Conservation (phyloP, 2,329 filamentous ascomycete species). For the Claviceps quebecensis region DNA sequence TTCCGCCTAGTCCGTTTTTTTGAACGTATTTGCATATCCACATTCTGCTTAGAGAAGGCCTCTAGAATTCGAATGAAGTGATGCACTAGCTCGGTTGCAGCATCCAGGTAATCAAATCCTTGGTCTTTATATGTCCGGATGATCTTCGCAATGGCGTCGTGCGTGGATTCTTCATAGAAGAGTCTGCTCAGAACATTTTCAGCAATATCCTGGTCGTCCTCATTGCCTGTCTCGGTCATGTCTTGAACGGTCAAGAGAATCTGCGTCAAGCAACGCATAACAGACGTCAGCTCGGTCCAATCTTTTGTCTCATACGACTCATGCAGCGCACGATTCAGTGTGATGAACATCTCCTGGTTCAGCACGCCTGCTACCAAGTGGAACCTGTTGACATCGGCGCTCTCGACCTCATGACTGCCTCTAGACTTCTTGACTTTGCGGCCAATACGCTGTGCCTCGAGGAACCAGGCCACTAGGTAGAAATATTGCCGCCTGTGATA, state of each 20-base stretch:
- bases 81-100: conserved; percentile 78
- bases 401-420: conserved; percentile 26
- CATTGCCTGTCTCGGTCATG: conserved; percentile 69
- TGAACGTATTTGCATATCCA: conserved; percentile 83
- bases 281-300: conserved; percentile 75
- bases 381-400: conserved; percentile 57
- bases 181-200: conserved; percentile 93
- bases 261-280: conserved; percentile 90
- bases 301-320: conserved; percentile 66
- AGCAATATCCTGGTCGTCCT: conserved; percentile 95
- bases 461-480: conserved; percentile 84
- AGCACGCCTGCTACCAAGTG: conserved; percentile 78
- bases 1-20: conserved; percentile 61
- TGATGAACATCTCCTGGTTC: conserved; percentile 89
- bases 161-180: conserved; percentile 95
- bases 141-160: conserved; percentile 73
- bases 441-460: conserved; percentile 68
- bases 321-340: conserved; percentile 72
- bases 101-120: conserved; percentile 84
- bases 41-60: conserved; percentile 85
- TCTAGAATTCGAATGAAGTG: conserved; percentile 88
- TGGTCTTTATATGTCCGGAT: conserved; percentile 83
- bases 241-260: conserved; percentile 85
- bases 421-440: conserved; percentile 43
- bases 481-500: conserved; percentile 79